phyloP scores from a whole-genome alignment of 2,329 filamentous ascomycete genomes.

The Aspergillus sojae region DNA sequence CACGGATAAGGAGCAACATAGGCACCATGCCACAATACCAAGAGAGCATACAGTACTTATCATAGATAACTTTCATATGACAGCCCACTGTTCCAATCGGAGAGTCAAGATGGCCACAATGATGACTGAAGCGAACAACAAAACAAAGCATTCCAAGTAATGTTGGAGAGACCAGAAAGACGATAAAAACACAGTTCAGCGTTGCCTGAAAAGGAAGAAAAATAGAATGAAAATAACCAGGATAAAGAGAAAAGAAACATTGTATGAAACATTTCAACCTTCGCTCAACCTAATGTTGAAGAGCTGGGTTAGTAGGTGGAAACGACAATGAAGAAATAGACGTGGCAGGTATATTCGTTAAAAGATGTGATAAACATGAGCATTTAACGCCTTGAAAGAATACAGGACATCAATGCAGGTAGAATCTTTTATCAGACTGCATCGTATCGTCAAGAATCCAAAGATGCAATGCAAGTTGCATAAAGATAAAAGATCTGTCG shows the following conservation, averaged over 20 bases:
- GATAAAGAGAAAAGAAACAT: constrained; percentile 12
- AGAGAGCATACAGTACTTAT: background rate
- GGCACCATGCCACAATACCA: background rate
- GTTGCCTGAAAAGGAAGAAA: background rate
- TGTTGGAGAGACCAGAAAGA: constrained; percentile 9
- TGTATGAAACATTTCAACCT: constrained; percentile 11
- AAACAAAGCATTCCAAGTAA: constrained; percentile 12
- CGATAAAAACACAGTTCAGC: constrained; percentile 17
- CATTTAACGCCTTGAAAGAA: constrained; percentile 22
- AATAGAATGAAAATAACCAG: constrained; percentile 1
- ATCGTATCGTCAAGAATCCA: constrained; percentile 24
- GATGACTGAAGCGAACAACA: constrained; percentile 10
- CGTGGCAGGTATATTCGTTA: constrained; percentile 12
- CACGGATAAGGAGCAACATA: constrained; percentile 10
- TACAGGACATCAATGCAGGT: constrained; percentile 25
- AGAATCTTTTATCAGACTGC: constrained; percentile 18
- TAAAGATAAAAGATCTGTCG: constrained; percentile 26
- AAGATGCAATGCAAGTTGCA: constrained; percentile 25
- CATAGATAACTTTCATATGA: constrained; percentile 3
- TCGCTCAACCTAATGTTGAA: background rate
- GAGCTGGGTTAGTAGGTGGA: constrained; percentile 1
- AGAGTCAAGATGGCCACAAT: constrained; percentile 8
- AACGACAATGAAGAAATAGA: constrained; percentile 11
- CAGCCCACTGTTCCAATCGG: constrained; percentile 9
- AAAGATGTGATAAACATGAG: constrained; percentile 16